Base-by-base conservation (phyloP, 2,329 filamentous ascomycete species). In the Neonectria hederae region DNA sequence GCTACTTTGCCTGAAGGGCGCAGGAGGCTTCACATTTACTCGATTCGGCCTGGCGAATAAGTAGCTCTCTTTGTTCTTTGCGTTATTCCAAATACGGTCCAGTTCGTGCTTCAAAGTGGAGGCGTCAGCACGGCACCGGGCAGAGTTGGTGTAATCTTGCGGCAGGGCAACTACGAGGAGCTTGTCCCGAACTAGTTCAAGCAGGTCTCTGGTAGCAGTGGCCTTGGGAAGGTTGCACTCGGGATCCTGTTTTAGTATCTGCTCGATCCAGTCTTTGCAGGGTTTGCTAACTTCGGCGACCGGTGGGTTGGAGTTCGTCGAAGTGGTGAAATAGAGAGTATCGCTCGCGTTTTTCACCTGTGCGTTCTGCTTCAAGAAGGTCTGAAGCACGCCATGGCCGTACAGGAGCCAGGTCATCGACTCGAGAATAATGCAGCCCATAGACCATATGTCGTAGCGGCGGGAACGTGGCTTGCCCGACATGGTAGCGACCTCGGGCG, bases 391-490 rank as follows among this genome's bases (percentile, higher is more conserved):
- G 5, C 52, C 9, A 9, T 40, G 26, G 1, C 74, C 75, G 7
- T 71, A 71, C 0, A 77, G 56, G 0, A 77, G 40, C 76, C 76
- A 78, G 5, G 76, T 68, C 2, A 72, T 21, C 1, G 71, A 72
- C 53, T 78, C 76, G 1, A 78, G 59, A 0, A 69, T 67, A 7
- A 78, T 70, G 26, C 74, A 76, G 0, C 76, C 76, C 52, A 77
- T 66, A 0, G 75, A 76, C 76, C 76, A 78, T 4, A 72, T 65
- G 7, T 78, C 76, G 13, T 75, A 78, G 0, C 62, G 62, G 0
- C 74, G 67, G 0, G 75, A 75, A 4, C 67, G 51, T 1, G 65
- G 53, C 10, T 54, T 4, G 0, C 35, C 19, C 24, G 10, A 43
- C 4, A 21, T 61, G 3, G 40, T 69, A 11, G 52, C 59, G 0